These are phyloP conservation scores for Xylaria intraflava DNA, from an alignment of 495 filamentous ascomycete genomes.

Conservation along the genomic window DNA sequence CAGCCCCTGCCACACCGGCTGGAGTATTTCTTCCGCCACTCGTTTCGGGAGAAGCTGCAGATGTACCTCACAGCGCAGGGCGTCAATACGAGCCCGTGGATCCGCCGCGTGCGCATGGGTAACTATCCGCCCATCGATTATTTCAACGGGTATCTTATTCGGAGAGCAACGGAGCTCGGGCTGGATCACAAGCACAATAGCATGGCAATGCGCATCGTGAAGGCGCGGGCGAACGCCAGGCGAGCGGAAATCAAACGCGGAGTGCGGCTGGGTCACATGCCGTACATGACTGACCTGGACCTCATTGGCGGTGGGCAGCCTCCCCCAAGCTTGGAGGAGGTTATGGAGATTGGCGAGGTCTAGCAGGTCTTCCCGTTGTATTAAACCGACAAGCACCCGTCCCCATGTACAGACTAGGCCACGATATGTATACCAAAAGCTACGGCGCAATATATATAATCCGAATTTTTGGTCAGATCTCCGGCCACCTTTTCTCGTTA, in stretches of 20 bases:
- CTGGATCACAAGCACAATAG: constrained; percentile 57
- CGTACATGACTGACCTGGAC: constrained; percentile 14
- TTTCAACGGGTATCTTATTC: constrained; percentile 76
- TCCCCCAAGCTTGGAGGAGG: not conserved
- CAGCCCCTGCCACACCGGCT: constrained; percentile 52
- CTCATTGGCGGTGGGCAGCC: constrained; percentile 15
- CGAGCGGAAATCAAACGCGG: constrained; percentile 11
- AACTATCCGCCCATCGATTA: constrained; percentile 67
- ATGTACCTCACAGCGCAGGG: constrained; percentile 38
- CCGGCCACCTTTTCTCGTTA: too few species aligned
- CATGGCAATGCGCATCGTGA: constrained; percentile 26
- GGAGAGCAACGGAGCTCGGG: constrained; percentile 58
- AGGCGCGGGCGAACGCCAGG: constrained; percentile 24
- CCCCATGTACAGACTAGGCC: too few species aligned
- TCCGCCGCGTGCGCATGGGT: constrained; percentile 25
- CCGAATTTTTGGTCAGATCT: too few species aligned
- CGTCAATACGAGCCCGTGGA: constrained; percentile 46
- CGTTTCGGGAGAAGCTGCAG: constrained; percentile 38
- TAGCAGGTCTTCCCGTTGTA: too few species aligned
- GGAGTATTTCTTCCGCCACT: constrained; percentile 46
- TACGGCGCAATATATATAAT: too few species aligned
- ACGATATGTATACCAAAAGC: constrained; percentile 15
- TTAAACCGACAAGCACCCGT: too few species aligned
- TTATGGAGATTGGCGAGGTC: not conserved
- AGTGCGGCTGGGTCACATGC: constrained; percentile 16